Evolutionary conservation across 2,329 filamentous ascomycete genomes (phyloP), one percentile per base, ranked within the genome.

Genomic region (Cadophora gregata): DNA sequence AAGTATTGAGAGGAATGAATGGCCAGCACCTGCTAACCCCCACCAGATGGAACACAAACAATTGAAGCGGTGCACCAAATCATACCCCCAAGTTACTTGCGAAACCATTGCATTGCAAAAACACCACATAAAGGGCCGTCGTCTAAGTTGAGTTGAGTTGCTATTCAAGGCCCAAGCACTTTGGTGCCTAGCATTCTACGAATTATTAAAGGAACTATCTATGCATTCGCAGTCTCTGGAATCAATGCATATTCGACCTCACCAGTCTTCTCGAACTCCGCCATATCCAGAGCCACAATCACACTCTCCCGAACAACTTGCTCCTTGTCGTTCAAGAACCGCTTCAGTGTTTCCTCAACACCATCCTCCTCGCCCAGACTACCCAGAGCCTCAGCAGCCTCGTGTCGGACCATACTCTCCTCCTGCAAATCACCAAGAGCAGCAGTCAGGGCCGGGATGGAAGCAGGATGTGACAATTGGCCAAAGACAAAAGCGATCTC

Each of bases 401-500:
- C 96, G 77, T 99, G 96, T 65, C 96, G 90, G 65, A 99, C 96
- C 96, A 99, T 99, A 75, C 94, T 93, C 27, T 88, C 91, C 81
- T 99, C 96, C 64, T 92, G 84, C 59, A 86, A 81, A 78, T 99
- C 85, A 74, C 91, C 91, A 67, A 99, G 83, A 1, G 92, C 89
- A 61, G 87, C 88, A 19, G 91, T 90, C 66, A 99, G 86, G 67
- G 93, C 93, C 4, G 96, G 94, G 72, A 99, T 97, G 1, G 93
- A 97, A n/a, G 95, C 95, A 1, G 96, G 96, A 77, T 99, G 96
- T 64, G 92, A 93, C 62, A 99, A 85, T 79, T 99, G 96, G 64
- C 96, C 96, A 74, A 99, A 99, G 16, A 99, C 96, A 78, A 99
- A 99, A 16, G 96, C 96, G 71, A 99, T 93, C 78, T 99, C 96